Evolutionary conservation across 148 eudicot genomes (phyloP), one percentile per base, ranked within the genome.

Genomic region (Heliamphora exappendiculata): DNA sequence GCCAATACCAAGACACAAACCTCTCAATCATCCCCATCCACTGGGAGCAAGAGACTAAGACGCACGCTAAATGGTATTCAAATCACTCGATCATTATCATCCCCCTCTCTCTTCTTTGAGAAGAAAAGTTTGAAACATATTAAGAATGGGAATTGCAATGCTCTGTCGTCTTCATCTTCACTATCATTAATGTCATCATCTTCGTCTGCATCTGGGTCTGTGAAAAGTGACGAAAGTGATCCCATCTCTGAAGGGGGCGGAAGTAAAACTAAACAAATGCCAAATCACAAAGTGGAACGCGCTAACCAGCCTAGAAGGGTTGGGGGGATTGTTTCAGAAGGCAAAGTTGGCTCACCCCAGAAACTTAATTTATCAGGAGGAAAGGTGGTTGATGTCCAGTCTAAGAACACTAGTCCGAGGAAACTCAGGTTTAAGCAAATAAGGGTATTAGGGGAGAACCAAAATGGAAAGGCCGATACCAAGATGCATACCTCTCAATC

Each of bases 331-430:
- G 8, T 59, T 75, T 42, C 12, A 3, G 88, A 84, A 71, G 85
- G 74, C 45, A 80, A 76, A 79, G 86, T 82, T 36, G n/a, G 57
- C 45, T 71, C 86, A 28, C 73, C 86, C 16, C 79, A 82, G 77
- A 88, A 84, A 78, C 81, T 88, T 39, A 81, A 84, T 41, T 90
- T 90, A 79, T 83, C 73, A 77, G 79, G 85, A 78, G 89, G 91
- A 58, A 87, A 79, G 41, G 85, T 82, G 59, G 75, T 90, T 66
- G 82, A 85, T 76, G 82, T 82, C 76, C 86, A 84, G 26, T 63
- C 57, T 59, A 83, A 82, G 42, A 81, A 66, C 69, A 75, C 51
- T 63, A 77, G 82, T 76, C 89, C 90, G 36, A 82, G 73, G 68
- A 82, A 50, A 74, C 87, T 90, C 37, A 80, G 72, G 14, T 90